These are phyloP conservation scores for Ustilago esculenta DNA, from an alignment of 1,284 basidiomycete species.

Conservation along the genomic window DNA sequence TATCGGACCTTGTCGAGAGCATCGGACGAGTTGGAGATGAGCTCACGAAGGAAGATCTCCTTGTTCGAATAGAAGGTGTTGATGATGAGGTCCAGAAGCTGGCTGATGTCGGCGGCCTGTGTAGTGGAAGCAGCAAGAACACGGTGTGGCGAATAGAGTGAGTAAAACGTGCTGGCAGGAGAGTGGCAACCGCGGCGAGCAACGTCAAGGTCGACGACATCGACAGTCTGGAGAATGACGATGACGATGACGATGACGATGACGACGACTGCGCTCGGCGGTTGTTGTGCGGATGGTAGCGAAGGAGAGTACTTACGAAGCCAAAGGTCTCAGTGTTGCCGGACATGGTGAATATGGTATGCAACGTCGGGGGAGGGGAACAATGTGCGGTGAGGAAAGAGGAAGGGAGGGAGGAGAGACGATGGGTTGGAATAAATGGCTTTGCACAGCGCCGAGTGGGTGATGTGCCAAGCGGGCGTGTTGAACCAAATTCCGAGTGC, in stretches of 20 bases:
- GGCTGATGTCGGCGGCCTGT: slow-evolving; percentile 63
- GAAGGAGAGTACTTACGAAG: slow-evolving; percentile 52
- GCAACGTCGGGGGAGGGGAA: slow-evolving; percentile 19
- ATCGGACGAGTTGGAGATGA: slow-evolving; percentile 67
- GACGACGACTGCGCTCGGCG: background rate
- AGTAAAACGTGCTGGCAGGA: no score
- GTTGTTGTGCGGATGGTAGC: no score
- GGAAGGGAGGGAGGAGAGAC: background rate
- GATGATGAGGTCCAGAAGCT: slow-evolving; percentile 67
- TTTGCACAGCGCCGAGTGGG: slow-evolving; percentile 14
- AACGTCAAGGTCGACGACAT: no score
- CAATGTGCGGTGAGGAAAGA: slow-evolving; percentile 22
- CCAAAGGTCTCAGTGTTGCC: slow-evolving; percentile 64
- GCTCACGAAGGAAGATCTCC: slow-evolving; percentile 66
- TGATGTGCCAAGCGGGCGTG: background rate
- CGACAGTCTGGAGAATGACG: no score
- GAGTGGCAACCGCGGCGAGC: no score
- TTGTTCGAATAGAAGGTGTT: slow-evolving; percentile 67
- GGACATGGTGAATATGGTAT: slow-evolving; percentile 51
- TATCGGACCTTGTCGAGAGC: slow-evolving; percentile 67
- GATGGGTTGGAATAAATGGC: slow-evolving; percentile 33
- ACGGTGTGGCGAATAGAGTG: background rate
- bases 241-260: background rate
- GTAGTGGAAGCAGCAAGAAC: background rate
- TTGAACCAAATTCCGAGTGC: slow-evolving; percentile 18